Conservation (phyloP, 768 basidiomycete genomes). For the Suillus weaverae region DNA sequence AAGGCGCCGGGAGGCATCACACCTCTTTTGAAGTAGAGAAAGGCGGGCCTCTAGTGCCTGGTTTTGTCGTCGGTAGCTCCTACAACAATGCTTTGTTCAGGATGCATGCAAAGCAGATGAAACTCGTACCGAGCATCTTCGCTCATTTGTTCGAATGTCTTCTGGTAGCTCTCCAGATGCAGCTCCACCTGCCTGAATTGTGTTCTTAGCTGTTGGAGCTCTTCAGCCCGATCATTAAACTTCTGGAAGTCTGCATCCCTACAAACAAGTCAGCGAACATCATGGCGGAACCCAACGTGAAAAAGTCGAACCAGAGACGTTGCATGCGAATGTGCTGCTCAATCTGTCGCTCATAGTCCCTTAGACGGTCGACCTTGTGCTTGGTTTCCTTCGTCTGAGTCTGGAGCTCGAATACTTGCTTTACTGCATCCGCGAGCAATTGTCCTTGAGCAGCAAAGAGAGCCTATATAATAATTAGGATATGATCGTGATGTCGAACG, state of each 20-base stretch:
- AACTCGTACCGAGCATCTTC: slow-evolving; percentile 54
- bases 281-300: not conserved
- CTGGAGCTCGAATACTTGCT: slow-evolving; percentile 68
- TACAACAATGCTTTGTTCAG: slow-evolving; percentile 25
- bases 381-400: slow-evolving; percentile 76
- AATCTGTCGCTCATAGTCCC: slow-evolving; percentile 86
- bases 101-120: not conserved
- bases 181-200: slow-evolving; percentile 68
- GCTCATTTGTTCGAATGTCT: slow-evolving; percentile 53
- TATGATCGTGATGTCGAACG: not conserved
- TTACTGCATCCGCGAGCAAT: slow-evolving; percentile 65
- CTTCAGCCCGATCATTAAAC: slow-evolving; percentile 63
- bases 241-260: slow-evolving; percentile 78
- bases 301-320: slow-evolving; percentile 61
- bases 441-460: slow-evolving; percentile 68
- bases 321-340: slow-evolving; percentile 78
- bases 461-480: slow-evolving; percentile 41
- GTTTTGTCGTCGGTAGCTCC: slow-evolving; percentile 58
- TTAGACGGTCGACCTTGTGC: slow-evolving; percentile 77
- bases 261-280: slow-evolving; percentile 14
- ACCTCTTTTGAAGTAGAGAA: slow-evolving; percentile 43
- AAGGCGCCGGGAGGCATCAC: slow-evolving; percentile 35
- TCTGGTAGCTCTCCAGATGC: slow-evolving; percentile 57
- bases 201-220: slow-evolving; percentile 55
- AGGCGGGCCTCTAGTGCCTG: slow-evolving; percentile 62